A percentile compares a stretch with the other conserved stretches of the same genome.
Conservation (phyloP, 257 asterid species). For the Nicotiana tabacum region DNA sequence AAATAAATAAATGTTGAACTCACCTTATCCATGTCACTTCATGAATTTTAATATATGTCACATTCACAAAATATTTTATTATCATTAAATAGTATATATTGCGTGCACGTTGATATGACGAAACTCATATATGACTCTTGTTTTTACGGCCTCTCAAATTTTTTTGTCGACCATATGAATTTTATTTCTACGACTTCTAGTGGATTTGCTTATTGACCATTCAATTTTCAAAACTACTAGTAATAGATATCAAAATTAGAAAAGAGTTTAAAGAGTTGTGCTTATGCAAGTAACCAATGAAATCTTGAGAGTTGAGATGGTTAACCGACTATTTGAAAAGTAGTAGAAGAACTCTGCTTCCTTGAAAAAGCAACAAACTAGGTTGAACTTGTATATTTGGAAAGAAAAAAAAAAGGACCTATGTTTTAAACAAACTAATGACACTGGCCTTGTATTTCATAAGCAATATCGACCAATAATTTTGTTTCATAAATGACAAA, state of each 20-base stretch:
- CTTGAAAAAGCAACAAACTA: neutral
- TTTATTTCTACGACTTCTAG: neutral
- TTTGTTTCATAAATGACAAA: conserved; percentile 16
- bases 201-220: neutral
- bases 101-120: neutral
- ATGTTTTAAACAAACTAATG: neutral
- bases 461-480: neutral
- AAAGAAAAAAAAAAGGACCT: neutral
- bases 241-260: neutral
- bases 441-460: neutral
- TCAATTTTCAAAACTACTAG: neutral
- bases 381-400: no score
- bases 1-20: neutral
- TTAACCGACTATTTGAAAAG: neutral
- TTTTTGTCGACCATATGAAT: neutral
- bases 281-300: neutral
- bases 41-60: neutral
- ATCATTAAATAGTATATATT: neutral
- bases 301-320: neutral
- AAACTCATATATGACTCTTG: neutral
- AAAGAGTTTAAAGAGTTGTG: neutral
- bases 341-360: neutral
- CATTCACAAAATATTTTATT: neutral
- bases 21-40: neutral
- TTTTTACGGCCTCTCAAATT: neutral